Conservation (phyloP, 805 yeast species). For the Teunomyces tritomae region DNA sequence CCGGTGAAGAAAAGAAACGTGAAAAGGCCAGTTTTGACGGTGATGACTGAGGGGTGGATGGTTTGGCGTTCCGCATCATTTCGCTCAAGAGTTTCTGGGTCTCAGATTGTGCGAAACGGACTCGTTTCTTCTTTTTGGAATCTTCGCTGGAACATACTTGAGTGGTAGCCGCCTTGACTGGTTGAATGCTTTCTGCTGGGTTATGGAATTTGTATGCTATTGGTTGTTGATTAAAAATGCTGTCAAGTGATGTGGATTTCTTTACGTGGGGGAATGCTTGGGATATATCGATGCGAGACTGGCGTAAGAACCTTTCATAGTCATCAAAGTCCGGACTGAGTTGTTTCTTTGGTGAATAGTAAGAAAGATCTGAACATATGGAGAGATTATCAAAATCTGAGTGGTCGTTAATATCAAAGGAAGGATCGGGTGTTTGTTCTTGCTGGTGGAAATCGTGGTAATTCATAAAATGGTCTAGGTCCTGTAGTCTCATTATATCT, state of each 20-base stretch:
- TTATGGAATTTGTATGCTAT: conserved; percentile 33
- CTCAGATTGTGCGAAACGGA: conserved; percentile 8
- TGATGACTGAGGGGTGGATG: conserved; percentile 1
- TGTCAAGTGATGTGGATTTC: conserved; percentile 26
- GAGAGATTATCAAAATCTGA: conserved; percentile 18
- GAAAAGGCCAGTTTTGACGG: conserved; percentile 14
- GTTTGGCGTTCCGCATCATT: conserved; percentile 14
- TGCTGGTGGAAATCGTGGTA: conserved; percentile 8
- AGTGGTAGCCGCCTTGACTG: conserved; percentile 6
- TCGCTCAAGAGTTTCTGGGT: conserved; percentile 16
- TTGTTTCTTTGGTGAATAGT: conserved; percentile 16
- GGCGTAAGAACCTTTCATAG: conserved; percentile 31
- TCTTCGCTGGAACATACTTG: not conserved
- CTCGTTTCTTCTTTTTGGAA: not conserved
- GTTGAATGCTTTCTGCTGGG: conserved; percentile 29
- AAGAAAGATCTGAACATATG: conserved; percentile 21
- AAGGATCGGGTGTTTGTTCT: not conserved
- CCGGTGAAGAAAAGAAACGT: conserved; percentile 19
- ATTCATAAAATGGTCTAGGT: conserved; percentile 24
- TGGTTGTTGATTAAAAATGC: conserved; percentile 12
- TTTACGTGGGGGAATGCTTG: conserved; percentile 27
- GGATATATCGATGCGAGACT: conserved; percentile 30
- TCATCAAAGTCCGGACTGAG: conserved; percentile 20
- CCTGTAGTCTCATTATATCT: conserved; percentile 12
- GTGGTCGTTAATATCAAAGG: conserved; percentile 13